phyloP scores from a whole-genome alignment of 2,329 filamentous ascomycete genomes.

The Moelleriella libera region DNA sequence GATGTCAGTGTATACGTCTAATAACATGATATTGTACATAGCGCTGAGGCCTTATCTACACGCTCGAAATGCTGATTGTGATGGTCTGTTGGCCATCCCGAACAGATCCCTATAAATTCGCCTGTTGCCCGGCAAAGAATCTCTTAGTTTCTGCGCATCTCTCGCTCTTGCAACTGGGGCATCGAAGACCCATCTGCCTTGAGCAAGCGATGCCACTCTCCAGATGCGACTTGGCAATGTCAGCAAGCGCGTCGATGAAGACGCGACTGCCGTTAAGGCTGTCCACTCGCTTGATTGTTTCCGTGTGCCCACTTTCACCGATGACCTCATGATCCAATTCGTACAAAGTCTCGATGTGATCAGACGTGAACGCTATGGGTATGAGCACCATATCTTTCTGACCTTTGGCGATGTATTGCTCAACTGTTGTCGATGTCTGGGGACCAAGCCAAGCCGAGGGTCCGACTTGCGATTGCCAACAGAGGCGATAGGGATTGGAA shows the following conservation, averaged over 20 bases:
- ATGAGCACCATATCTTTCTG: conserved; percentile 85
- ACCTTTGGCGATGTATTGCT: conserved; percentile 78
- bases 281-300: conserved; percentile 78
- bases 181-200: conserved; percentile 76
- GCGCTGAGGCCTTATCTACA: no score
- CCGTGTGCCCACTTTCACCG: conserved; percentile 63
- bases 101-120: conserved; percentile 7
- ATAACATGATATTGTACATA: no score
- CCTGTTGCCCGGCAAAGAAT: conserved; percentile 39
- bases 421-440: conserved; percentile 79
- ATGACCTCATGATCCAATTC: conserved; percentile 94
- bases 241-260: conserved; percentile 81
- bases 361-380: conserved; percentile 95
- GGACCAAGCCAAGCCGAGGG: conserved; percentile 91
- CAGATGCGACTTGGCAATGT: conserved; percentile 73
- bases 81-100: not conserved
- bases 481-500: conserved; percentile 81
- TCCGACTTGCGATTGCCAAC: conserved; percentile 97
- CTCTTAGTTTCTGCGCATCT: conserved; percentile 67
- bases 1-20: no score
- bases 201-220: conserved; percentile 55
- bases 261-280: conserved; percentile 81
- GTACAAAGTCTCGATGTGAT: conserved; percentile 94
- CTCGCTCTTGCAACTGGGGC: conserved; percentile 86
- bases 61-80: not conserved